phyloP scores from a whole-genome alignment of 192 early-diverging fungal genomes.

The Backusella luteola region DNA sequence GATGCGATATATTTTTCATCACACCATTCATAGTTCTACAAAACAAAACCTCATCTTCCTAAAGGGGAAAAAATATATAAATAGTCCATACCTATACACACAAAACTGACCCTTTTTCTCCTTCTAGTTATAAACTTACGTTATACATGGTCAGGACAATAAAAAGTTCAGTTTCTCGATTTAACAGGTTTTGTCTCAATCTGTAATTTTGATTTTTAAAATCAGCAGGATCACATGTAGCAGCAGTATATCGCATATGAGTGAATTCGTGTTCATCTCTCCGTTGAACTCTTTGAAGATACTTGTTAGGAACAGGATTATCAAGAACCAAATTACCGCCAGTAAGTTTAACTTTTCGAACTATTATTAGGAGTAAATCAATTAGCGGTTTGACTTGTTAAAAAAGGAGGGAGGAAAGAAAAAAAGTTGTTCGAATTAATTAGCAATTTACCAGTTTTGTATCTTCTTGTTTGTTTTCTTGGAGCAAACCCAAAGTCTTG shows the following conservation, averaged over 20 bases:
- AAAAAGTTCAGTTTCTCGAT: constrained; percentile 62
- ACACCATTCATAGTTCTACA: constrained; percentile 85
- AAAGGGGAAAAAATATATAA: constrained; percentile 6
- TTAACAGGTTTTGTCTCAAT: constrained; percentile 53
- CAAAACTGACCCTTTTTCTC: not conserved
- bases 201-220: constrained; percentile 59
- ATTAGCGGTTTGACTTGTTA: not conserved
- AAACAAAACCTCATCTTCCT: constrained; percentile 90
- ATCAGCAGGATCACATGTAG: constrained; percentile 65
- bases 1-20: constrained; percentile 82
- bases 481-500: constrained; percentile 25
- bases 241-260: constrained; percentile 73
- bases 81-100: not conserved
- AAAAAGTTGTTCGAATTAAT: not conserved
- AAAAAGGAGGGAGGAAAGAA: not conserved
- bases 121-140: constrained; percentile 31
- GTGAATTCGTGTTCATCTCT: constrained; percentile 66
- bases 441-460: constrained; percentile 40
- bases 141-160: constrained; percentile 80
- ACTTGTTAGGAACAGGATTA: constrained; percentile 60
- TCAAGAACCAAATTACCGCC: constrained; percentile 71
- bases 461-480: constrained; percentile 40
- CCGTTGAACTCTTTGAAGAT: constrained; percentile 50
- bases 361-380: not conserved
- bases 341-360: constrained; percentile 59